Evolutionary conservation across 2,329 filamentous ascomycete species (phyloP), one percentile per base, ranked within the genome.

Genomic region (Ophiostoma ips): DNA sequence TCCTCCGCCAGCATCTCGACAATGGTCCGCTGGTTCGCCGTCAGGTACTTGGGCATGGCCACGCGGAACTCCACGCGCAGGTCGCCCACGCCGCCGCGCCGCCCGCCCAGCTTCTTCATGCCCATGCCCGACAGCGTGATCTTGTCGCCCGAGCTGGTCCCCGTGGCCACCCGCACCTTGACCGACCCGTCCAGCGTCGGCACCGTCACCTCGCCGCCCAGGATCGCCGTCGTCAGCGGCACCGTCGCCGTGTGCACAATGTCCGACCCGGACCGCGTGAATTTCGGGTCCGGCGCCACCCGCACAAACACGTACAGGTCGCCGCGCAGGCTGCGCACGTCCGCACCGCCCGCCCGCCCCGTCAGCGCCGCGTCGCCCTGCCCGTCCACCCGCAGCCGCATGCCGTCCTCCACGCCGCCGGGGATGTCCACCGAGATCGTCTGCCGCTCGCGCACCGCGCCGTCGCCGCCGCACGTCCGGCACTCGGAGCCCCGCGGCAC

Each of bases 1-100:
- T 98, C 92, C 60, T 98, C 89, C 7, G 92, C 92, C 56, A 98
- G 77, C 79, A 96, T 90, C 70, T 98, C 92, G 41, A 94, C 69
- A 52, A 98, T 84, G 1, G 87, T 94, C 49, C 92, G 77, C 70
- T 98, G 89, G 68, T 95, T 96, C 43, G 84, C 77, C 50, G 77
- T 87, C 56, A 98, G 73, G 61, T 90, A 95, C 68, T 95, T 96
- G 43, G 92, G 92, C 87, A 96, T 95, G 50, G 77, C 71, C 43
- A 98, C 86, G 64, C 87, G 87, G 75, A 95, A 98, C 64, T 98
- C 90, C 7, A 98, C 88, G 63, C 80, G 83, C 53, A 98, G 69
- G 62, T 98, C 92, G 56, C 92, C 92, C 30, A 75, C 77, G 36
- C 74, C 75, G 37, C 74, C 76, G 50, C 81, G 75, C 21, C 87